A percentile compares a stretch with the other conserved stretches of the same genome.
Conservation (phyloP, 2,329 filamentous ascomycete species). For the Botrytis cinerea region DNA sequence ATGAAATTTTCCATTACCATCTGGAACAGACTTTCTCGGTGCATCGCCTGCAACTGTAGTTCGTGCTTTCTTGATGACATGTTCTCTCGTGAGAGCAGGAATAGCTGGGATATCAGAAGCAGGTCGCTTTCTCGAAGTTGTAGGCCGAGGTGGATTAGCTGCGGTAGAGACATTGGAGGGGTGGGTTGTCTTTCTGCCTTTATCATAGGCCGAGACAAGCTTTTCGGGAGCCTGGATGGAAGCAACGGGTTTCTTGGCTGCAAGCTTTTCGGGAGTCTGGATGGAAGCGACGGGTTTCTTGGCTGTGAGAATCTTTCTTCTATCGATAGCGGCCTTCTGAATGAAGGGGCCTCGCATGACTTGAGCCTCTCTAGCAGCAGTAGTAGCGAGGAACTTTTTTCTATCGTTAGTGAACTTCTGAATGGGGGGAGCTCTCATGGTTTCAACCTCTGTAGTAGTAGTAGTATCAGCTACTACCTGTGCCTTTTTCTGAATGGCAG, state of each 20-base stretch:
- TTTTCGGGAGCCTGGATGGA: not conserved
- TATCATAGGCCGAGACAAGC: not conserved
- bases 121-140: not conserved
- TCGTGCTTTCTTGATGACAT: not conserved
- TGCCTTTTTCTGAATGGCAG: too few species aligned
- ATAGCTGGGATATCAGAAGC: not conserved
- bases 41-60: not conserved
- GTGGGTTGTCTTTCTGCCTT: not conserved
- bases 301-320: not conserved
- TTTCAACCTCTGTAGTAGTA: too few species aligned
- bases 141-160: too few species aligned
- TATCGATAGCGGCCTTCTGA: not conserved
- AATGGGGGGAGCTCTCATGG: too few species aligned
- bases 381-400: too few species aligned
- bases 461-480: too few species aligned
- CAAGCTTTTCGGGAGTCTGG: not conserved
- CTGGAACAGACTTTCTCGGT: not conserved
- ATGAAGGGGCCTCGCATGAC: not conserved
- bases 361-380: not conserved
- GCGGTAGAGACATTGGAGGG: not conserved
- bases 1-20: not conserved
- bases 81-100: not conserved
- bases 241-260: not conserved
- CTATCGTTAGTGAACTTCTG: too few species aligned
- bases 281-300: not conserved